These are phyloP conservation scores for Fennellomyces sp. DNA, from an alignment of 371 early-diverging fungal species.

Conservation along the genomic window DNA sequence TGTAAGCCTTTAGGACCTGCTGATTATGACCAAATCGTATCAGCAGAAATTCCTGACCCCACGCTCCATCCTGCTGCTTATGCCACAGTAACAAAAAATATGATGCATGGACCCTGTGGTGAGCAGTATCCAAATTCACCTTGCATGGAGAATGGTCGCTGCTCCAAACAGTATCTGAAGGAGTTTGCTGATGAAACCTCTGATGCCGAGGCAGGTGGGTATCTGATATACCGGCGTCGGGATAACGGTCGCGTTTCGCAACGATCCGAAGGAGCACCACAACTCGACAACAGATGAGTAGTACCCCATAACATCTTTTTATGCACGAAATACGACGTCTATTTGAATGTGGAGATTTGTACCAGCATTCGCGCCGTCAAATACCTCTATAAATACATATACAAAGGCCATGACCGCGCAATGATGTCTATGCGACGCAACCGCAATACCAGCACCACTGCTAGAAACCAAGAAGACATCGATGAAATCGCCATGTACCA, in stretches of 20 bases:
- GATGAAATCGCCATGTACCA: constrained; percentile 20
- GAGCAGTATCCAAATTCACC: neutral
- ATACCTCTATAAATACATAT: too few relatives aligned
- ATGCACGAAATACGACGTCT: neutral
- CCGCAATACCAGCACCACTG: neutral
- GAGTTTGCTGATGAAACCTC: neutral
- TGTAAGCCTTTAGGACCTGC: constrained; percentile 19
- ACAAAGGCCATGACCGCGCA: neutral
- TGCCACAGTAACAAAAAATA: too few relatives aligned
- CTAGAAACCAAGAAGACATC: neutral
- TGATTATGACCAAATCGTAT: constrained; percentile 25
- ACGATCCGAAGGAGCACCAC: neutral
- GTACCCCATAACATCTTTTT: neutral
- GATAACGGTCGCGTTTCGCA: neutral
- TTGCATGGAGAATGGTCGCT: neutral
- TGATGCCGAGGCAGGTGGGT: neutral
- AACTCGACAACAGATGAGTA: neutral
- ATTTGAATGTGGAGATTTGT: neutral
- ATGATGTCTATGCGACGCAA: neutral
- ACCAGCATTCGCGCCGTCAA: too few relatives aligned
- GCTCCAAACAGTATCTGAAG: neutral
- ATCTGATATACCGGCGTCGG: neutral
- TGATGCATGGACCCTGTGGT: constrained; percentile 44
- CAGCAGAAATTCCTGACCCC: constrained; percentile 41
- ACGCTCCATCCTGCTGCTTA: constrained; percentile 28